Percentiles rank a stretch among this genome's conserved stretches.
phyloP scores from a whole-genome alignment of 768 basidiomycete genomes.

The Termitomyces sp. region DNA sequence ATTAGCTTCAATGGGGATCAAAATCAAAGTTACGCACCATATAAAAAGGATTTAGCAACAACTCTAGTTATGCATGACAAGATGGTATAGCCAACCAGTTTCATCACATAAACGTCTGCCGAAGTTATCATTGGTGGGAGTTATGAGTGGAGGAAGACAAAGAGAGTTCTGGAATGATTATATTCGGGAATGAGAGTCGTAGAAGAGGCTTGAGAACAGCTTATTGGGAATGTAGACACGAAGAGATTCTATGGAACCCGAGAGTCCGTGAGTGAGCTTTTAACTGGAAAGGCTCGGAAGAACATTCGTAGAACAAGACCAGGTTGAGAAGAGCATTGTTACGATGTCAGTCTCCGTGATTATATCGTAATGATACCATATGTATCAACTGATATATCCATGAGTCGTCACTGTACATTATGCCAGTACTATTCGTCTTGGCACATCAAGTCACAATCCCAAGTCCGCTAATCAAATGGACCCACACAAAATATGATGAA shows the following conservation, averaged over 20 bases:
- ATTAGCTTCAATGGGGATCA: neutral
- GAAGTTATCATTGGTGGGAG: neutral
- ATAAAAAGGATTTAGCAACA: neutral
- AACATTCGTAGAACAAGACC: neutral
- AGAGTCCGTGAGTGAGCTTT: no score
- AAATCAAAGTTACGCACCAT: neutral
- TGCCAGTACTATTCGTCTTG: neutral
- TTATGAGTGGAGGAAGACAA: neutral
- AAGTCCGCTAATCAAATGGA: neutral
- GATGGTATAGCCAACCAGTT: neutral
- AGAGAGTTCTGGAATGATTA: neutral
- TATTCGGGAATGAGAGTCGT: neutral
- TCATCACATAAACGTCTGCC: neutral
- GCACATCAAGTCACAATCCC: neutral
- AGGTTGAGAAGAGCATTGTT: neutral
- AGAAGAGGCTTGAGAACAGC: neutral
- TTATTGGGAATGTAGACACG: neutral
- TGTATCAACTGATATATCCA: neutral
- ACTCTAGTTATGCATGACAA: neutral
- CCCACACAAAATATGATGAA: neutral
- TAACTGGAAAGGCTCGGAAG: neutral
- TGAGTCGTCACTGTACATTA: neutral
- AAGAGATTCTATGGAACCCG: no score
- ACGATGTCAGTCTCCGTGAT: neutral
- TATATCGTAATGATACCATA: neutral